Conservation (phyloP, 345 rosid genomes). For the Gossypium australe region DNA sequence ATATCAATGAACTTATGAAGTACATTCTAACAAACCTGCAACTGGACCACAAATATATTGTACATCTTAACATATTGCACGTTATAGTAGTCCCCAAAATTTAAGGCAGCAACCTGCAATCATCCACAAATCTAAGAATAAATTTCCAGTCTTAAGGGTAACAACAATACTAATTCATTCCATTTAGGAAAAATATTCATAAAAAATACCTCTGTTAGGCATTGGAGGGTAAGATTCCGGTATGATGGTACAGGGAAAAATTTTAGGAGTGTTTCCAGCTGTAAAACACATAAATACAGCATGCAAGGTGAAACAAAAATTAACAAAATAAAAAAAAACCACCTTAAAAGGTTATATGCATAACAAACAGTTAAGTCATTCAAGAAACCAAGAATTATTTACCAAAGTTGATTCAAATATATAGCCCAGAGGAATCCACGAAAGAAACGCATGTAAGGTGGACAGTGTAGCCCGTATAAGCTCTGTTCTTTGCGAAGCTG, state of each 20-base stretch:
- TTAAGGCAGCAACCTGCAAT: conserved; percentile 84
- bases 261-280: conserved; percentile 94
- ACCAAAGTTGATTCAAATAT: conserved; percentile 98
- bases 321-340: not conserved
- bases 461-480: conserved; percentile 91
- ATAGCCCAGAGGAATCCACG: conserved; percentile 99
- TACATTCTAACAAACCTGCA: conserved; percentile 50
- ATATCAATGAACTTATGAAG: not conserved
- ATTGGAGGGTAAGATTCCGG: conserved; percentile 92
- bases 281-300: conserved; percentile 17
- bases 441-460: conserved; percentile 96
- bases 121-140: conserved; percentile 11
- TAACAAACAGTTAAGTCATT: not conserved
- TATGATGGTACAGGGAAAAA: conserved; percentile 73
- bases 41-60: conserved; percentile 69
- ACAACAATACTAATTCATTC: conserved; percentile 4
- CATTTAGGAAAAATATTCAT: not conserved
- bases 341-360: not conserved
- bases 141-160: not conserved
- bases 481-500: conserved; percentile 95
- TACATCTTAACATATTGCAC: conserved; percentile 78
- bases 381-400: conserved; percentile 22
- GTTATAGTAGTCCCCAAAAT: conserved; percentile 82
- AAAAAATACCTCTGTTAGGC: conserved; percentile 79
- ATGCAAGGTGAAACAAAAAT: not conserved